These are phyloP conservation scores for Diaporthe eres DNA, from an alignment of 2,329 filamentous ascomycete species.

Conservation along the genomic window DNA sequence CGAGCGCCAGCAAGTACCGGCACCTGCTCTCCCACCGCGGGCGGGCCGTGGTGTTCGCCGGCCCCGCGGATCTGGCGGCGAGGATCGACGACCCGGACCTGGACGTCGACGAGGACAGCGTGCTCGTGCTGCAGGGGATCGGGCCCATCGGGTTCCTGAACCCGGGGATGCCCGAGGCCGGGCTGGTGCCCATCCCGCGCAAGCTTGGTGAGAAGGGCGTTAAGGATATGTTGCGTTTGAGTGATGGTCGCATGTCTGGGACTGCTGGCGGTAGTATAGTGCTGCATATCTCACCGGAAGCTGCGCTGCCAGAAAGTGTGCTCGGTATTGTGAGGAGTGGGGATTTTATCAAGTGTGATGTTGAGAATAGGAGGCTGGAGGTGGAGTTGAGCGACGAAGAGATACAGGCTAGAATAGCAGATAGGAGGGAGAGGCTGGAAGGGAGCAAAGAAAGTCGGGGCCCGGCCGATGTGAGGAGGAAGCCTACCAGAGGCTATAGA, in stretches of 20 bases:
- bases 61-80: constrained; percentile 80
- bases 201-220: constrained; percentile 83
- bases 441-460: constrained; percentile 47
- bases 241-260: constrained; percentile 89
- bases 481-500: constrained; percentile 66
- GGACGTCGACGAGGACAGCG: constrained; percentile 71
- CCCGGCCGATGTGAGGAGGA: constrained; percentile 41
- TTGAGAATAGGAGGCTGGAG: constrained; percentile 72
- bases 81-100: constrained; percentile 72
- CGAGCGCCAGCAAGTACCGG: constrained; percentile 86
- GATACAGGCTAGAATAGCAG: constrained; percentile 70
- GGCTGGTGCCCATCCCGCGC: constrained; percentile 75
- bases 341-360: constrained; percentile 84
- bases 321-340: constrained; percentile 83
- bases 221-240: constrained; percentile 85
- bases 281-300: constrained; percentile 89
- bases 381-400: constrained; percentile 78
- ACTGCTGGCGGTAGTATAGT: constrained; percentile 93
- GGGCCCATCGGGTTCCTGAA: constrained; percentile 82
- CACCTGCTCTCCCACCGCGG: constrained; percentile 62
- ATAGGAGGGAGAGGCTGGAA: constrained; percentile 61
- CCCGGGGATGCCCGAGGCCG: constrained; percentile 93
- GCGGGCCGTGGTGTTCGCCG: constrained; percentile 75
- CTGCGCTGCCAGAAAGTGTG: constrained; percentile 80
- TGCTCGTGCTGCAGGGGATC: constrained; percentile 89